Base-by-base conservation (phyloP, 495 filamentous ascomycete genomes). In the Apiosordaria backusii region DNA sequence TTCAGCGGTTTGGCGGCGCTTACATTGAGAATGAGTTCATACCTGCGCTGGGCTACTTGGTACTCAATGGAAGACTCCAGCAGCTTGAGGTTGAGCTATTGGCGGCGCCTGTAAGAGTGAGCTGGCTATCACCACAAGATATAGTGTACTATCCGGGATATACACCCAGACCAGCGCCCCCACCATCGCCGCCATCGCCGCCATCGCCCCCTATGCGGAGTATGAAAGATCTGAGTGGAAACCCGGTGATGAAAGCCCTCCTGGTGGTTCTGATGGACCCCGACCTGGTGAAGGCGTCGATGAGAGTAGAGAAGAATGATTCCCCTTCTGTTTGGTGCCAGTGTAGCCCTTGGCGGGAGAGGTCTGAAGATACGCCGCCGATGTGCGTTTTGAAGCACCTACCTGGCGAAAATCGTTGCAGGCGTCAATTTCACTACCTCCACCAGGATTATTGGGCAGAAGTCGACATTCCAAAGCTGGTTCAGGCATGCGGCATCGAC, bases 261-360 rank as follows among this genome's bases (percentile, higher is more conserved):
- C 57, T 76, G 57, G 64, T 64, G 50, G 21, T 79, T 21, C 52
- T 78, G 59, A 60, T 72, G 24, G 76, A 77, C 27, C 76, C 75
- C 22, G 68, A 75, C 35, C 29, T 78, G 61, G 69, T 73, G 60
- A 63, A 19, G 9, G 72, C 69, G 1, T 64, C 70, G 19, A 29
- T 79, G 22, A 65, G 66, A 50, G 72, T 74, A 55, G 67, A 61
- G 68, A 66, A 29, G n/a, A 7, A 60, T 25, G 62, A 54, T 58
- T 72, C 76, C 57, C 57, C 66, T 62, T 26, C 26, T 21, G 61
- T 73, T 2, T 77, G 71, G 68, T 78, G 76, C 45, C 69, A 59
- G 4, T 78, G 75, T 58, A 73, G 77, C 70, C 15, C 18, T 22
- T 18, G 15, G 1, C 6, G 25, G 4, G n/a, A 21, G 45, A 6